These are phyloP conservation scores for Nicotiana attenuata DNA, from an alignment of 257 asterid genomes.

Conservation along the genomic window DNA sequence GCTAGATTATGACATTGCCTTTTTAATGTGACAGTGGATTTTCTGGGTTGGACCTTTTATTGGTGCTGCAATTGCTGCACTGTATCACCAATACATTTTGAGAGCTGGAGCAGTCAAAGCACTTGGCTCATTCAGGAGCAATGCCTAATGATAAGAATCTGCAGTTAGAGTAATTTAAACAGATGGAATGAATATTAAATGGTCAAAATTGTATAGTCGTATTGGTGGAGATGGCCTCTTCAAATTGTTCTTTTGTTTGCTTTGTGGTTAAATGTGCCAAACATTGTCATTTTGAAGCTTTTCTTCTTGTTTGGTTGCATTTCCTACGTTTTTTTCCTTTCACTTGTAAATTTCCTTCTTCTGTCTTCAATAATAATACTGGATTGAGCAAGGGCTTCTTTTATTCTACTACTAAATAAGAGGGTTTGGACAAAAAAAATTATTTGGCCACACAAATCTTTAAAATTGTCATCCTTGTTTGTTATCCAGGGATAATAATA, in stretches of 20 bases:
- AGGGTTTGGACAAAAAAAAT: too few relatives aligned
- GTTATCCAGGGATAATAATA: too few relatives aligned
- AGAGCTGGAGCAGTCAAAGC: conserved; percentile 69
- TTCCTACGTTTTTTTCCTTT: neutral
- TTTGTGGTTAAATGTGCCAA: neutral
- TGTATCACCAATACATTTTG: conserved; percentile 56
- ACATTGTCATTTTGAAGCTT: neutral
- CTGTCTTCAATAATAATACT: neutral
- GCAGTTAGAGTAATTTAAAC: too few relatives aligned
- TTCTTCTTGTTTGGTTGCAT: neutral
- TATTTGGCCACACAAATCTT: too few relatives aligned
- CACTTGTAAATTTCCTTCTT: neutral
- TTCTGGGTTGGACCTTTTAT: conserved; percentile 85
- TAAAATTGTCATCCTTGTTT: too few relatives aligned
- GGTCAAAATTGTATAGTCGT: neutral
- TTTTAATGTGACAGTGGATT: conserved; percentile 43
- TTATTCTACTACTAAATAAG: too few relatives aligned
- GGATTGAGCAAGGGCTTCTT: neutral
- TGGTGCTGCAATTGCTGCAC: conserved; percentile 83
- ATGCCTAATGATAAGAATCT: neutral
- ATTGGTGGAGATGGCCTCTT: neutral
- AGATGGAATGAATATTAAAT: too few relatives aligned
- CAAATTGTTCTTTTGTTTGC: neutral
- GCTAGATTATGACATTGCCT: neutral
- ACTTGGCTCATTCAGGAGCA: conserved; percentile 67